Percentiles rank a stretch among this genome's conserved stretches.
Conservation (phyloP, 208 protist species). For the Wallacemonas sp. region DNA sequence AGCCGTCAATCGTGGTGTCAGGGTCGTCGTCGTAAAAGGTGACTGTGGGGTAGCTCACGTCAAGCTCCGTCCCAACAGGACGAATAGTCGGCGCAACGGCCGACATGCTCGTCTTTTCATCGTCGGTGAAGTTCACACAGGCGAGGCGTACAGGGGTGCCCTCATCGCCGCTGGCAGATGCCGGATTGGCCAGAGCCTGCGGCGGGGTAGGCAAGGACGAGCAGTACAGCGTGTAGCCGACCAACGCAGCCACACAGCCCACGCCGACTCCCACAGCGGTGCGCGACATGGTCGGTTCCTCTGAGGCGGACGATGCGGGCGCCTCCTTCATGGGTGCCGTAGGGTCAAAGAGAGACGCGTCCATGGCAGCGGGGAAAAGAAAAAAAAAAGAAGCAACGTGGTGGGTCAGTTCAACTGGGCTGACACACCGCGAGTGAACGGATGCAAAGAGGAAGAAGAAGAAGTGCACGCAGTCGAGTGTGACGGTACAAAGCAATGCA, state of each 20-base stretch:
- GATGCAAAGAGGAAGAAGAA: too few relatives aligned
- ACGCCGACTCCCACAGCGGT: constrained; percentile 41
- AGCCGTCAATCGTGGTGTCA: constrained; percentile 27
- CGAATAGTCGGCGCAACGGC: constrained; percentile 34
- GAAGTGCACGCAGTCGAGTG: too few relatives aligned
- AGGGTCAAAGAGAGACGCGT: not conserved
- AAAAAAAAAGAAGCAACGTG: too few relatives aligned
- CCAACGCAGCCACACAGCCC: constrained; percentile 37
- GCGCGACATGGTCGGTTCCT: not conserved
- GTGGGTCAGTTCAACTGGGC: too few relatives aligned
- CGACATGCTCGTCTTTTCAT: constrained; percentile 23
- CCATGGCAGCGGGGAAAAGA: not conserved
- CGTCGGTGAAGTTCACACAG: constrained; percentile 62
- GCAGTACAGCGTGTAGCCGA: constrained; percentile 46
- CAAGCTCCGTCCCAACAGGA: constrained; percentile 26
- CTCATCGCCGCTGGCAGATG: not conserved
- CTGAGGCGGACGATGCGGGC: not conserved
- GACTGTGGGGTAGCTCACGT: constrained; percentile 43
- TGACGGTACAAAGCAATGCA: too few relatives aligned
- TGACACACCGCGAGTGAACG: too few relatives aligned
- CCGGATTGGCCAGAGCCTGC: constrained; percentile 37
- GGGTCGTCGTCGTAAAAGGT: constrained; percentile 64
- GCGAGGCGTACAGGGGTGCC: constrained; percentile 20
- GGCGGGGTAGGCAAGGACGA: constrained; percentile 20
- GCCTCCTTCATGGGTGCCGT: not conserved